Evolutionary conservation across 768 basidiomycete species (phyloP).

Genomic region (Serpula lacrymans): DNA sequence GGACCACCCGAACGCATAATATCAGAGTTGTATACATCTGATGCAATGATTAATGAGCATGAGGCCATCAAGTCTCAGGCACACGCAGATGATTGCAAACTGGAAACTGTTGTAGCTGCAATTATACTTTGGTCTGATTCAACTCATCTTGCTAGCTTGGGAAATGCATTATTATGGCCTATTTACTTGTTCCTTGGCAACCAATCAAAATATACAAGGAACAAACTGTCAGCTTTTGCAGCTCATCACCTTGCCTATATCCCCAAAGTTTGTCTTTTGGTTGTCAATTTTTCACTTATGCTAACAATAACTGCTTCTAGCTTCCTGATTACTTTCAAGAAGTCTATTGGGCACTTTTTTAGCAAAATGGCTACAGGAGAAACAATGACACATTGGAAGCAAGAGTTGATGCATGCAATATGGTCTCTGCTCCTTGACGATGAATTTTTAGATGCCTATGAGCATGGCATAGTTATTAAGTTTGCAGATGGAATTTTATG

Average conservation of each 20-base stretch:
- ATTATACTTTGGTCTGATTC: slow-evolving; percentile 24
- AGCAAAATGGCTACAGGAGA: neutral
- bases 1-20: neutral
- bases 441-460: slow-evolving; percentile 16
- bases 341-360: slow-evolving; percentile 5
- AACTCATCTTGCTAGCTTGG: slow-evolving; percentile 20
- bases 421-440: slow-evolving; percentile 14
- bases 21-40: neutral
- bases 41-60: slow-evolving; percentile 1
- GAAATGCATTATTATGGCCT: slow-evolving; percentile 11
- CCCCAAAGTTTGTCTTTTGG: slow-evolving; percentile 3
- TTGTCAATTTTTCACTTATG: neutral
- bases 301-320: slow-evolving; percentile 4
- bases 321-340: slow-evolving; percentile 12
- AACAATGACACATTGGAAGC: slow-evolving; percentile 5
- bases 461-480: slow-evolving; percentile 3
- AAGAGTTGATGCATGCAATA: slow-evolving; percentile 13
- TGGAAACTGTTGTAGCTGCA: slow-evolving; percentile 12
- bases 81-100: slow-evolving; percentile 5
- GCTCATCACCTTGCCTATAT: slow-evolving; percentile 20
- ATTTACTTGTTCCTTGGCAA: slow-evolving; percentile 9
- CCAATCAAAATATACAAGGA: slow-evolving; percentile 5
- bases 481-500: slow-evolving; percentile 8
- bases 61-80: neutral
- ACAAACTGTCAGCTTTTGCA: slow-evolving; percentile 7